Base-by-base conservation (phyloP, 2,329 filamentous ascomycete species). In the Talaromyces rugulosus region DNA sequence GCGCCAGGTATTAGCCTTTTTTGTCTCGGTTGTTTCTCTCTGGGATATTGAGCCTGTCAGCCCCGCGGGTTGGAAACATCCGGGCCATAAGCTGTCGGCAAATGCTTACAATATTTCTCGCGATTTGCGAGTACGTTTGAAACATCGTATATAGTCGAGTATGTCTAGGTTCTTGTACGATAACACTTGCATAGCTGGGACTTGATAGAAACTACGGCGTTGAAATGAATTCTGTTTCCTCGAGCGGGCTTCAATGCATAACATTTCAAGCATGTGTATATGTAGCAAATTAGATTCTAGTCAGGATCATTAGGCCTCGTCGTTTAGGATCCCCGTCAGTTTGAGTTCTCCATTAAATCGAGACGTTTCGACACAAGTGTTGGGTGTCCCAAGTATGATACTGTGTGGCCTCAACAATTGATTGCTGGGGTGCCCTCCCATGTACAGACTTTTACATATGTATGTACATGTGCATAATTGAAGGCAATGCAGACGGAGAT, bases 111-210 rank as follows among this genome's bases (percentile, higher is more conserved):
- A 79, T 61, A 85, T 85, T 9, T 77, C 72, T 52, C 75, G 75
- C 14, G 82, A 86, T 66, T 73, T 85, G 7, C 79, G 81, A 58
- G 85, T 86, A 3, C 81, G 80, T 70, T 76, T 89, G 58, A 81
- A 75, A 58, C 73, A 78, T 63, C 77, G 74, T 31, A 53, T 53
- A 31, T 53, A 31, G 30, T 51, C 42, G 47, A 14, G 16, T 52
- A 9, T 31, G 14, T 30, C 9, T 7, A 14, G 16, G 47, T 30
- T 53, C 18, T 28, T 53, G 50, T 53, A 53, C 16, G 23, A 53
- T 53, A 53, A 6, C 12, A n/a, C 11, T 51, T 30, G 50, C 50
- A 53, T 53, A 52, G 42, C 42, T 47, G 44, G 44, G 44, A 47
- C 12, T 27, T 47, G 40, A 44, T 44, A 44, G 14, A 44, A 44